Percentiles rank a stretch among this genome's conserved stretches.
Evolutionary conservation across 2,329 filamentous ascomycete genomes (phyloP).

Genomic region (Plectosphaerella sp.): DNA sequence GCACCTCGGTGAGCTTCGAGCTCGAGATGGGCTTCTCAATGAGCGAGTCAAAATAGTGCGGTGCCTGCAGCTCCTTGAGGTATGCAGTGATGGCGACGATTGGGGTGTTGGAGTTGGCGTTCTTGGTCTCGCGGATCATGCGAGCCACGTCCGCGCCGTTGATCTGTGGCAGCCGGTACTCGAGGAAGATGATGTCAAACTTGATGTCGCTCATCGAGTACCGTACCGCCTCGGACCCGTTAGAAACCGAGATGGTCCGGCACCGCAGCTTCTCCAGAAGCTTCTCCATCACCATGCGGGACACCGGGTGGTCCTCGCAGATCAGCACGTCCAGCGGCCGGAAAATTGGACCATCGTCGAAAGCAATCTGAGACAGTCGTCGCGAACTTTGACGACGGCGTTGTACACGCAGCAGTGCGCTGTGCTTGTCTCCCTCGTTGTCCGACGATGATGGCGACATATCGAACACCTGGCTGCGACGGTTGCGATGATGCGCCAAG

Average conservation of each 20-base stretch:
- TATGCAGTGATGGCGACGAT: conserved; percentile 97
- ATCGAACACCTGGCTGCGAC: conserved; percentile 90
- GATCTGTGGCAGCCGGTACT: conserved; percentile 91
- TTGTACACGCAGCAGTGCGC: conserved; percentile 86
- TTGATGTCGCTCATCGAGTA: conserved; percentile 97
- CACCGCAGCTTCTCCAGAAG: conserved; percentile 92
- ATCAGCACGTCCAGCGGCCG: conserved; percentile 90
- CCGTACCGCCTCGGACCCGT: conserved; percentile 85
- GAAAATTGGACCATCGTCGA: conserved; percentile 80
- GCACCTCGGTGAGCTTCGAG: conserved; percentile 82
- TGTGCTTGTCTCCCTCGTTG: conserved; percentile 90
- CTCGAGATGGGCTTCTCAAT: conserved; percentile 96
- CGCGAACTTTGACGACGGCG: conserved; percentile 93
- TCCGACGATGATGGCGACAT: conserved; percentile 97
- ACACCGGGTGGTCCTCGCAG: conserved; percentile 96
- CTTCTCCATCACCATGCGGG: conserved; percentile 98
- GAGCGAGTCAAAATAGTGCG: conserved; percentile 91
- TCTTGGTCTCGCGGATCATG: conserved; percentile 97
- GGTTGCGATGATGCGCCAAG: conserved; percentile 74
- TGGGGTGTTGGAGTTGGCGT: conserved; percentile 88
- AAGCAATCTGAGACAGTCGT: conserved; percentile 83
- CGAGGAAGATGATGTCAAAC: conserved; percentile 98
- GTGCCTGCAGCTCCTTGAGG: conserved; percentile 91
- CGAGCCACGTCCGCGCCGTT: conserved; percentile 93
- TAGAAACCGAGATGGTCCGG: conserved; percentile 85